Base-by-base conservation (phyloP, 2,329 filamentous ascomycete genomes). In the Fusarium mundagurra region DNA sequence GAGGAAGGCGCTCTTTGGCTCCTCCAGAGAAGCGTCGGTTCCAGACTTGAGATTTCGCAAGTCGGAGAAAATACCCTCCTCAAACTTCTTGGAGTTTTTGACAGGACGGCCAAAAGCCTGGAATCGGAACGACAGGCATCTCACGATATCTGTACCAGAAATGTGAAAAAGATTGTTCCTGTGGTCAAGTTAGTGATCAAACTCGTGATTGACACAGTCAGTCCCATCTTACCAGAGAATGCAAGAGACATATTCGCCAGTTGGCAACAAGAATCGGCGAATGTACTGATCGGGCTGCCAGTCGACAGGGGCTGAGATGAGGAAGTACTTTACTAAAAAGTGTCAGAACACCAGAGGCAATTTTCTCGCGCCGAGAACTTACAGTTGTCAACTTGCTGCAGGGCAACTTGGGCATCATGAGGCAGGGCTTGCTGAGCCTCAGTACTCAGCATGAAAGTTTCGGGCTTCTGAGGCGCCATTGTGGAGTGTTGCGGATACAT, bases 61-160 rank as follows among this genome's bases (percentile, higher is more conserved):
- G 83, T 99, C 96, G 48, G 96, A 99, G 85, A 99, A 99, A 85
- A 99, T 98, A 78, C 96, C 96, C 85, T 99, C 96, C 85, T 99
- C 96, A 81, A 99, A 99, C 85, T 99, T 99, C 88, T 99, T 99
- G 45, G 96, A 97, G 88, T 99, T 99, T 89, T 98, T 98, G 71
- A 99, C 96, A 2, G 96, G 96, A 65, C 96, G 94, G 79, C 96
- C 96, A 82, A 99, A 99, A 59, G 96, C 96, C 86, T 98, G 96
- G 86, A 99, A 99, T 82, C 96, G 90, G 87, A 99, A 99, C 13
- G 96, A 97, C 51, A 99, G 90, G 81, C 96, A 99, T 90, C 96
- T 92, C 71, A 99, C 96, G 81, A 99, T 99, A 84, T 99, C 96
- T 77, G 96, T 99, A 73, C 96, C 96, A 33, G 96, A 98, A 81